Percentiles rank a stretch among this genome's conserved stretches.
Evolutionary conservation across 2,329 filamentous ascomycete genomes (phyloP).

Genomic region (Fusarium praegraminearum): DNA sequence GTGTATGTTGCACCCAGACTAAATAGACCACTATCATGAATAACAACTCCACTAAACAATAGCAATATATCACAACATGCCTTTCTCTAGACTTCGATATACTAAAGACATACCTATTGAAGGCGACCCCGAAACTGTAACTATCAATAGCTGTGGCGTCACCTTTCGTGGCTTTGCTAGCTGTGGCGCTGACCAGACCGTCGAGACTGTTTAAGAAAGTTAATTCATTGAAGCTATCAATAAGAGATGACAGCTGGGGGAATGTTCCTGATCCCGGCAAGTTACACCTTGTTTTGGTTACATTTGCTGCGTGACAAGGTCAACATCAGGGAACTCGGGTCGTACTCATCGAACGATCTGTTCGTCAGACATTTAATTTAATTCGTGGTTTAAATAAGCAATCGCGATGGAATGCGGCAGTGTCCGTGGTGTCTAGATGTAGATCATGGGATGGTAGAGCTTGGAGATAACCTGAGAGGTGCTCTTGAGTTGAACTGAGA

Average conservation of each 20-base stretch:
- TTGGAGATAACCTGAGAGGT: neutral
- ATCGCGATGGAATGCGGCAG: neutral
- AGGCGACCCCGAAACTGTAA: neutral
- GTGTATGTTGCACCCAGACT: neutral
- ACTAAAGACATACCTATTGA: neutral
- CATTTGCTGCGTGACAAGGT: neutral
- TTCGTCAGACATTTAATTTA: neutral
- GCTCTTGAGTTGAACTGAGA: neutral
- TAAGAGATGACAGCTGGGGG: neutral
- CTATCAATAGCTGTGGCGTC: neutral
- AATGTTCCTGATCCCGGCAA: neutral
- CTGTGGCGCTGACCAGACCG: neutral
- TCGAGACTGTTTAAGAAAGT: neutral
- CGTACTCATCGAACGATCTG: neutral
- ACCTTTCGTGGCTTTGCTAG: neutral
- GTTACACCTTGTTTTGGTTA: neutral
- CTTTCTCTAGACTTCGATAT: neutral
- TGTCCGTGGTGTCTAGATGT: neutral
- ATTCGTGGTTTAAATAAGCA: neutral
- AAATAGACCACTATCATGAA: constrained; percentile 1
- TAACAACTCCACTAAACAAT: neutral
- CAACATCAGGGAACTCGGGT: neutral
- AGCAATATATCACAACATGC: neutral
- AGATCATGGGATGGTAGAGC: neutral
- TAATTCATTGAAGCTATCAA: neutral